phyloP scores from a whole-genome alignment of 2,329 filamentous ascomycete genomes.

The Colletotrichum camelliae region DNA sequence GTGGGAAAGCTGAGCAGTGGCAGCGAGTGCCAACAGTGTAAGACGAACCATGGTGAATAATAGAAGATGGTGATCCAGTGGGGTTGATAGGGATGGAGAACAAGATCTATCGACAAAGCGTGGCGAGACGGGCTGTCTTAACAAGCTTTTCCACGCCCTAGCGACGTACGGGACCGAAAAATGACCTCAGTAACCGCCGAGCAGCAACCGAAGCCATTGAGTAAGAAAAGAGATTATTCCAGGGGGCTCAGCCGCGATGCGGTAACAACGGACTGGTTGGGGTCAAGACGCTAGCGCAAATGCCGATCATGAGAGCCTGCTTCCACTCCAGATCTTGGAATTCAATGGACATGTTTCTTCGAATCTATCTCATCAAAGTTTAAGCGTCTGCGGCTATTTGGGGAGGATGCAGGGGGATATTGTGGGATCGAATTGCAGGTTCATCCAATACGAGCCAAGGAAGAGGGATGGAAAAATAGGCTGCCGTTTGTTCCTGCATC shows the following conservation, averaged over 20 bases:
- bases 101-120: neutral
- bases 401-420: neutral
- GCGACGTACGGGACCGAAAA: neutral
- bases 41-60: slow-evolving; percentile 13
- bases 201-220: neutral
- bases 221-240: slow-evolving; percentile 1
- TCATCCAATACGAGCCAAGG: slow-evolving; percentile 5
- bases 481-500: slow-evolving; percentile 3
- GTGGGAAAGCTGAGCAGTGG: neutral
- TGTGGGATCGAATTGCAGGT: neutral
- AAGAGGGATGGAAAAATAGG: neutral
- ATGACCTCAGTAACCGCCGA: neutral
- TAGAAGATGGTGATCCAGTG: neutral
- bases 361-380: neutral
- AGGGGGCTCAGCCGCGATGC: neutral
- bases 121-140: neutral
- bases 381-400: neutral
- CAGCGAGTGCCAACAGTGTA: slow-evolving; percentile 3
- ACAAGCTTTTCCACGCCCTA: neutral
- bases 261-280: neutral
- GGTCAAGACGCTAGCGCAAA: slow-evolving; percentile 1
- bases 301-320: neutral
- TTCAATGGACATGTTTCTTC: neutral
- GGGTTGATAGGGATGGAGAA: neutral
- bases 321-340: neutral